Evolutionary conservation across 2,329 filamentous ascomycete genomes (phyloP).

Genomic region (Cordyceps sp.): DNA sequence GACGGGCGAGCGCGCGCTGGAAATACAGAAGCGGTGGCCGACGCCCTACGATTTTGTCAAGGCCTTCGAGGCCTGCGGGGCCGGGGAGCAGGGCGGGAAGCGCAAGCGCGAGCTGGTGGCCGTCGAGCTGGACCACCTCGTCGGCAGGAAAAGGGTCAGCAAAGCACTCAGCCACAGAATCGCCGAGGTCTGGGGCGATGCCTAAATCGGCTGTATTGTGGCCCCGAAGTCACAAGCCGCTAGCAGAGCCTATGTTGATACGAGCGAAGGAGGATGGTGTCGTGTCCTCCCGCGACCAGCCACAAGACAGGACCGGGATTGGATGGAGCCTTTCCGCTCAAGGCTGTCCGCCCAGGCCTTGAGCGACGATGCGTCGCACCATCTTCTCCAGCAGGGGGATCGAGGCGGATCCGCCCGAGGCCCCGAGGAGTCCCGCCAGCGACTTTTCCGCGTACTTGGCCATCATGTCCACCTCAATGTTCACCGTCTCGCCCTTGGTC

Average conservation of each 20-base stretch:
- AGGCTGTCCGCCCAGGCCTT: slow-evolving; percentile 23
- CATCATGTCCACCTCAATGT: slow-evolving; percentile 84
- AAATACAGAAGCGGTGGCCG: slow-evolving; percentile 64
- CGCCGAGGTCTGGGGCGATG: slow-evolving; percentile 54
- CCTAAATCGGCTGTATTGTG: too few species aligned
- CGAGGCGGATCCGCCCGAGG: slow-evolving; percentile 30
- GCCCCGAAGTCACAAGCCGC: too few species aligned
- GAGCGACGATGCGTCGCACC: slow-evolving; percentile 58
- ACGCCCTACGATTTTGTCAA: slow-evolving; percentile 58
- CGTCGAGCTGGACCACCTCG: slow-evolving; percentile 34
- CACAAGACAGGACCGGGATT: too few species aligned
- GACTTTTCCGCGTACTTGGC: slow-evolving; percentile 84
- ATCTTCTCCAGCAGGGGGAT: slow-evolving; percentile 52
- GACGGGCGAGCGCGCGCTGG: slow-evolving; percentile 61
- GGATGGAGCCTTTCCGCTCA: slow-evolving; percentile 1
- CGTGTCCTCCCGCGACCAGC: too few species aligned
- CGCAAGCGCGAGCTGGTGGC: slow-evolving; percentile 44
- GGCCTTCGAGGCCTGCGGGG: slow-evolving; percentile 42
- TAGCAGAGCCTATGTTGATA: too few species aligned
- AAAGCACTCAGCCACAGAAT: slow-evolving; percentile 51
- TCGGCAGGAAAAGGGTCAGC: slow-evolving; percentile 52
- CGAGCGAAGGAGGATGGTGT: too few species aligned
- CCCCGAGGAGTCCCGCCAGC: slow-evolving; percentile 52
- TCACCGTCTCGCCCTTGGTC: slow-evolving; percentile 64
- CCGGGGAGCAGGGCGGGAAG: slow-evolving; percentile 31